phyloP scores from a whole-genome alignment of 192 early-diverging fungal species.

The Backusella macrospora region DNA sequence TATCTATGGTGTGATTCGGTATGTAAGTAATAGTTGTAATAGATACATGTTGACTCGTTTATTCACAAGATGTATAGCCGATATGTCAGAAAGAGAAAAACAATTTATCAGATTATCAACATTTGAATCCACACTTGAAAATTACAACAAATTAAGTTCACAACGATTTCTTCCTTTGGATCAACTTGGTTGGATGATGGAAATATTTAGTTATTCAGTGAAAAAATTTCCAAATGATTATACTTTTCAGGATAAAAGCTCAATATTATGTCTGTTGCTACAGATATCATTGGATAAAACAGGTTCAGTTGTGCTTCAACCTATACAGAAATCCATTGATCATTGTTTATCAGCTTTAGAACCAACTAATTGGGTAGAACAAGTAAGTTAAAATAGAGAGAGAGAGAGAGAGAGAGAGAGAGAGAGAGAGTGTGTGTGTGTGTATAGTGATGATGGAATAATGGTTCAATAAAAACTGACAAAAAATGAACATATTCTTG shows the following conservation, averaged over 20 bases:
- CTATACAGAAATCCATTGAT: slow-evolving; percentile 7
- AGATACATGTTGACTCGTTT: too few relatives aligned
- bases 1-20: slow-evolving; percentile 5
- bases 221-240: slow-evolving; percentile 5
- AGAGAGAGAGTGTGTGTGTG: neutral
- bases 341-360: slow-evolving; percentile 8
- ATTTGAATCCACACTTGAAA: neutral
- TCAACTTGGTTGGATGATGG: slow-evolving; percentile 20
- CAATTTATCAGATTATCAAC: neutral
- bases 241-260: neutral
- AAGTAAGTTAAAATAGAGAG: neutral
- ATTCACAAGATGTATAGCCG: neutral
- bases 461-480: too few relatives aligned
- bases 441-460: neutral
- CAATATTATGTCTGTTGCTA: neutral
- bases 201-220: slow-evolving; percentile 10
- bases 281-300: slow-evolving; percentile 9
- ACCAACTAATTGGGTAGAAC: neutral
- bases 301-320: neutral
- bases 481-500: too few relatives aligned
- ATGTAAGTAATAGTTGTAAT: slow-evolving; percentile 10
- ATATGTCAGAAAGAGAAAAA: neutral
- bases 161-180: neutral
- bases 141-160: neutral
- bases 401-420: too few relatives aligned